Conservation (phyloP, 176 grass and related monocot genomes). For the Musa acuminata region DNA sequence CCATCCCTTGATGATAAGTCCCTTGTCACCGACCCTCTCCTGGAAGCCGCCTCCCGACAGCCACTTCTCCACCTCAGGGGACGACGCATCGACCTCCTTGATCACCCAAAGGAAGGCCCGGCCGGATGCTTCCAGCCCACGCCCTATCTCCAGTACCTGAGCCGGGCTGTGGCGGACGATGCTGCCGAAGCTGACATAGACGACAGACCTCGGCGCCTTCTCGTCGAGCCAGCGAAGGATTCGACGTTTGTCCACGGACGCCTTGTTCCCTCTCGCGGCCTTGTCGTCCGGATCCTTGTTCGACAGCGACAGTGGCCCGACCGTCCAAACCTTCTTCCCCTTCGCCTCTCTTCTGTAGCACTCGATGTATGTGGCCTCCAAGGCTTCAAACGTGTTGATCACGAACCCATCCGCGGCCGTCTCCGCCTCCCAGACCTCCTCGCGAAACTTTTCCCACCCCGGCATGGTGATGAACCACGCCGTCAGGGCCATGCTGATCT, state of each 20-base stretch:
- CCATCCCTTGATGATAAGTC: no score
- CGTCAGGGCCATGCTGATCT: constrained; percentile 25
- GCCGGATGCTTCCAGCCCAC: background rate
- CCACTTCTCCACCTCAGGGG: background rate
- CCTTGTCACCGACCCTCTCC: no score
- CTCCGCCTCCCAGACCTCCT: constrained; percentile 26
- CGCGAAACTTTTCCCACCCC: background rate
- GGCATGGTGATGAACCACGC: constrained; percentile 17
- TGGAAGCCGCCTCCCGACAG: background rate
- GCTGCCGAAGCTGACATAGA: constrained; percentile 11
- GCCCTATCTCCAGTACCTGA: background rate
- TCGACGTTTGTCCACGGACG: background rate
- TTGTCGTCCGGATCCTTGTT: background rate
- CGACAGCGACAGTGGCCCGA: constrained; percentile 3
- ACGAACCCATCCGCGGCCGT: constrained; percentile 39
- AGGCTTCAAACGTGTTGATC: constrained; percentile 52
- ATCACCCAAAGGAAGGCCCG: constrained; percentile 12
- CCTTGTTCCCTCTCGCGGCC: background rate
- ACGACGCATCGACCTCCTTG: background rate
- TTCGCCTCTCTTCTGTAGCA: constrained; percentile 33
- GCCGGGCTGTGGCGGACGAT: background rate
- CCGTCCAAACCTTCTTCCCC: no score
- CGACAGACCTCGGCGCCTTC: background rate
- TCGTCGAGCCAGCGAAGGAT: background rate
- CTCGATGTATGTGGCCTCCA: constrained; percentile 26